Conservation (phyloP, 83 land plant species). For the Diphasiastrum complanatum region DNA sequence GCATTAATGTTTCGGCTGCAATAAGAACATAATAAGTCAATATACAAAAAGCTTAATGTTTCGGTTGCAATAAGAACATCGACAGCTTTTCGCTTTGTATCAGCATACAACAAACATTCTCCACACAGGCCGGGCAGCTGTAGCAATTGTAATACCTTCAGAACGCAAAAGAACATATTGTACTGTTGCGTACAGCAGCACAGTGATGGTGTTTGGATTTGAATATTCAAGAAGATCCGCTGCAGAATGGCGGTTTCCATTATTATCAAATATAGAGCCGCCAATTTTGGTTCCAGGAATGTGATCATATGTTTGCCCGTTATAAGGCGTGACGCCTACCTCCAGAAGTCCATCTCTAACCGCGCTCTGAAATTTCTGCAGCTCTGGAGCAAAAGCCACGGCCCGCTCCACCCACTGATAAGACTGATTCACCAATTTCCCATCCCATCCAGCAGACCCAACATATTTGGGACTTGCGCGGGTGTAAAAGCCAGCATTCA, state of each 20-base stretch:
- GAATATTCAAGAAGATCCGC: constrained; percentile 80
- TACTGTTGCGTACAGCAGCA: constrained; percentile 52
- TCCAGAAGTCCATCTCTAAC: constrained; percentile 51
- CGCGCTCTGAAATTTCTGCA: constrained; percentile 57
- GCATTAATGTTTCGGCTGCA: too few species aligned
- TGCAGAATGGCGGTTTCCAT: constrained; percentile 68
- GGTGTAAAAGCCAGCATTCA: too few species aligned
- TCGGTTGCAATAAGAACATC: background rate
- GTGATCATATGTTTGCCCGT: constrained; percentile 69
- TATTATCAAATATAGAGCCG: constrained; percentile 58
- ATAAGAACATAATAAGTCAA: too few species aligned
- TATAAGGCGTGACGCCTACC: constrained; percentile 54
- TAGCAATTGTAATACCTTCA: constrained; percentile 4
- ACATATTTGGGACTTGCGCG: too few species aligned
- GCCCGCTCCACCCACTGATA: constrained; percentile 65
- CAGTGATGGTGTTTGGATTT: constrained; percentile 41
- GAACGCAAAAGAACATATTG: constrained; percentile 36
- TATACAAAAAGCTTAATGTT: too few species aligned
- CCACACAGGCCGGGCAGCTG: background rate
- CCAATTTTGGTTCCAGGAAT: constrained; percentile 66
- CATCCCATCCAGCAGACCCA: constrained; percentile 51
- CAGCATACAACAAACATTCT: background rate
- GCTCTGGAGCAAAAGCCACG: constrained; percentile 47
- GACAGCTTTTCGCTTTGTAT: background rate
- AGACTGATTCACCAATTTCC: constrained; percentile 40